These are phyloP conservation scores for Boletus vermiculosoides DNA, from an alignment of 768 basidiomycete genomes.

Conservation along the genomic window DNA sequence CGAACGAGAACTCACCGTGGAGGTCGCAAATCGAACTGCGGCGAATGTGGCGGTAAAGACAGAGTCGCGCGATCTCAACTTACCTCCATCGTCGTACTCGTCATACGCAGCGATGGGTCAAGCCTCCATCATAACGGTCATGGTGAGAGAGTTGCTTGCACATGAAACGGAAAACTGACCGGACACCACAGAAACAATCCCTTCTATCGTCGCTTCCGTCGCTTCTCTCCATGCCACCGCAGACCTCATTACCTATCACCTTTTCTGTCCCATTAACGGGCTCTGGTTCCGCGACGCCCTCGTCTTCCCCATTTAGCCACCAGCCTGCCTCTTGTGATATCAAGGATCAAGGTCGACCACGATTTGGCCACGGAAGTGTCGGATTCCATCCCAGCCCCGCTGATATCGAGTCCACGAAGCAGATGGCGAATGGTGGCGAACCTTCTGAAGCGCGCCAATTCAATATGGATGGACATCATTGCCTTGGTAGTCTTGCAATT, in stretches of 20 bases:
- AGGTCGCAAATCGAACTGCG: conserved; percentile 48
- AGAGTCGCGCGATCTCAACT: conserved; percentile 54
- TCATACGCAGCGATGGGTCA: conserved; percentile 37
- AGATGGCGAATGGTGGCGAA: conserved; percentile 33
- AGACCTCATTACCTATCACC: conserved; percentile 51
- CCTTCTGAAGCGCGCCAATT: conserved; percentile 50
- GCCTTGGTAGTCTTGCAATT: conserved; percentile 62
- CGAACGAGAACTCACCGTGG: conserved; percentile 62
- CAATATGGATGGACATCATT: conserved; percentile 44
- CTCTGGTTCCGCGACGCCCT: conserved; percentile 35
- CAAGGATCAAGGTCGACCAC: conserved; percentile 57
- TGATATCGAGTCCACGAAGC: conserved; percentile 32
- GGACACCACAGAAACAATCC: conserved; percentile 48
- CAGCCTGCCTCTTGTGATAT: conserved; percentile 43
- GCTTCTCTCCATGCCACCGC: conserved; percentile 65
- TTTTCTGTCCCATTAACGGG: conserved; percentile 53
- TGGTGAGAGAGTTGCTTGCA: conserved; percentile 45
- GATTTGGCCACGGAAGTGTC: conserved; percentile 33
- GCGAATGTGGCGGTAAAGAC: conserved; percentile 47
- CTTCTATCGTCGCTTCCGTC: conserved; percentile 76
- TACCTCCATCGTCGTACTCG: conserved; percentile 44
- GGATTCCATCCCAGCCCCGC: conserved; percentile 51
- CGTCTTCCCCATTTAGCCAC: conserved; percentile 45
- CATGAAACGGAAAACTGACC: conserved; percentile 15
- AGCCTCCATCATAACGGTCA: conserved; percentile 65